Evolutionary conservation across 2,329 filamentous ascomycete species (phyloP).

Genomic region (Aureobasidium sp.): DNA sequence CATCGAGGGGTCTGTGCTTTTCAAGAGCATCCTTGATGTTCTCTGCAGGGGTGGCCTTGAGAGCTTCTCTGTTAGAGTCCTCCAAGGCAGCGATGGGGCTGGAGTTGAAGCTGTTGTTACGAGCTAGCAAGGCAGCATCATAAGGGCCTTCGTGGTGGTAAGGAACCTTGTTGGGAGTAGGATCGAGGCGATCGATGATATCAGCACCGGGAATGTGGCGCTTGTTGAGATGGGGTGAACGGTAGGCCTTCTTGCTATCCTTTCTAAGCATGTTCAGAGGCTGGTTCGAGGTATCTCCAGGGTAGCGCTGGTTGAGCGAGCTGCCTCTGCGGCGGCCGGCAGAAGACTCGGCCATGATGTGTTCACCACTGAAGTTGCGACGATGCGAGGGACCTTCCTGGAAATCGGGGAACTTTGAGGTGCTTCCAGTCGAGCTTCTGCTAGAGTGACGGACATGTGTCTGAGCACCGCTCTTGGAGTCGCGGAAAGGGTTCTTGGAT

Average conservation of each 20-base stretch:
- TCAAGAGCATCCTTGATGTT: slow-evolving; percentile 67
- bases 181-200: slow-evolving; percentile 73
- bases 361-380: slow-evolving; percentile 18
- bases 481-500: slow-evolving; percentile 41
- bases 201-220: slow-evolving; percentile 63
- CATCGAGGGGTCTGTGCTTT: slow-evolving; percentile 72
- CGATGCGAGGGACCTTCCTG: slow-evolving; percentile 35
- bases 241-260: slow-evolving; percentile 59
- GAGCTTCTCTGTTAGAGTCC: slow-evolving; percentile 65
- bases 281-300: slow-evolving; percentile 57
- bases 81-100: slow-evolving; percentile 73
- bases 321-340: slow-evolving; percentile 37
- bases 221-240: slow-evolving; percentile 59
- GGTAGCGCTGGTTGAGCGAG: slow-evolving; percentile 54
- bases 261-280: slow-evolving; percentile 61
- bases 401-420: slow-evolving; percentile 44
- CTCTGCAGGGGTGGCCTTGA: slow-evolving; percentile 73
- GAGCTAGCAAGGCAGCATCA: slow-evolving; percentile 69
- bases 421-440: slow-evolving; percentile 47
- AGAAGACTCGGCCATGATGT: slow-evolving; percentile 14
- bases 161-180: slow-evolving; percentile 50
- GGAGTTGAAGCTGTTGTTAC: slow-evolving; percentile 57
- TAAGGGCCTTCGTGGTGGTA: slow-evolving; percentile 92
- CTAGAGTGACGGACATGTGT: slow-evolving; percentile 22
- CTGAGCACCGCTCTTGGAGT: slow-evolving; percentile 17